Evolutionary conservation across 2,329 filamentous ascomycete species (phyloP), one percentile per base, ranked within the genome.

Genomic region (Colletotrichum truncatum): DNA sequence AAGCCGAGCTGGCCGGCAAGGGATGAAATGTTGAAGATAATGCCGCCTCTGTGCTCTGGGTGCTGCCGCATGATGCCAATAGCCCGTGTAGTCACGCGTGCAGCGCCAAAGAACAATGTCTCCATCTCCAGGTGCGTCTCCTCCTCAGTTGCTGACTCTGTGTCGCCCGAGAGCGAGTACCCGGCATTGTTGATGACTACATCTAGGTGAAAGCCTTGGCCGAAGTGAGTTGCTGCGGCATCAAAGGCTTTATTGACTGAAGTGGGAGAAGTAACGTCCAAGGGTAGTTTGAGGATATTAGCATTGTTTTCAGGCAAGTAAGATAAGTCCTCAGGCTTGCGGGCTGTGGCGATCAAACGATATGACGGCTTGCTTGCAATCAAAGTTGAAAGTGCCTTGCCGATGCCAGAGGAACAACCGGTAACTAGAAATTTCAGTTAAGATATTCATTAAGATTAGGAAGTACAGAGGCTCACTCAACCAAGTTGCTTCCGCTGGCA

Each of bases 331-430:
- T 74, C 64, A 1, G 73, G 69, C 25, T 82, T 79, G n/a, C 84
- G 80, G 26, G 83, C 83, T 3, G 83, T 85, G 2, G 82, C 82
- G 25, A 85, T 76, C 2, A 85, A 70, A 46, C 80, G 78, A 26
- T 82, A 75, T 1, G 77, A 73, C 3, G 46, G 55, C 38, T 81
- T 76, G 59, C 67, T 74, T 10, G 78, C 74, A 39, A 84, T 70
- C 18, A 77, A 71, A 18, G 69, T 70, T 11, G 79, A 78, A 18
- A 85, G 70, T 1, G 74, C 74, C 30, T 73, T 73, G 41, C 83
- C 83, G 7, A 85, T 82, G 11, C 84, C 83, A 0, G 77, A 80
- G 1, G 84, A 85, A 68, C 81, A 84, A 14, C 84, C 83, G 34
- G 82, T 84, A 18, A 84, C 81, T 84, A 11, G 14, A 7, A 23